Evolutionary conservation across 2,329 filamentous ascomycete species (phyloP).

Genomic region (Xylogone sp.): DNA sequence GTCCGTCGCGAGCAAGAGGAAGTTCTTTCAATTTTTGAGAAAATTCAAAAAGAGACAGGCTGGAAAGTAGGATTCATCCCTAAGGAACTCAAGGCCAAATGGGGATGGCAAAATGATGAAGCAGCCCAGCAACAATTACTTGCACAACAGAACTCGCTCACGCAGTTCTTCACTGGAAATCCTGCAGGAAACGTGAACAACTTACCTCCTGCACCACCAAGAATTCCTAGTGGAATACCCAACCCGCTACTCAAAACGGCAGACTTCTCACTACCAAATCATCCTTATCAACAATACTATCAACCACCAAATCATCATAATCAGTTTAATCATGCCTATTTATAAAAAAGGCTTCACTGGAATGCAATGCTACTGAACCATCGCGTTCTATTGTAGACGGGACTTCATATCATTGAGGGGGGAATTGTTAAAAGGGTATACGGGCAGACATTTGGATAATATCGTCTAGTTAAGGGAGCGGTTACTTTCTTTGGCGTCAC

Average conservation of each 20-base stretch:
- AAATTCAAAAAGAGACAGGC: constrained; percentile 71
- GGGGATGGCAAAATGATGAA: constrained; percentile 61
- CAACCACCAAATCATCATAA: constrained; percentile 58
- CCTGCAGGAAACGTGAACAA: constrained; percentile 13
- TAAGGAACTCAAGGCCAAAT: constrained; percentile 67
- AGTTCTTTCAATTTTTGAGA: constrained; percentile 71
- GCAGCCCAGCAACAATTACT: constrained; percentile 19
- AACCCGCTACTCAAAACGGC: constrained; percentile 70
- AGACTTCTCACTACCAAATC: constrained; percentile 73
- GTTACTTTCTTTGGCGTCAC: background rate
- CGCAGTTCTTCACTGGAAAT: constrained; percentile 22
- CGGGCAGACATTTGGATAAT: too few relatives aligned
- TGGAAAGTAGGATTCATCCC: constrained; percentile 74
- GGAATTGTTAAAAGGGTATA: too few relatives aligned
- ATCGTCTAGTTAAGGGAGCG: background rate
- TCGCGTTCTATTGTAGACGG: too few relatives aligned
- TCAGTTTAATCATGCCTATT: constrained; percentile 21
- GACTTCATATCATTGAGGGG: too few relatives aligned
- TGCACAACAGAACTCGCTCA: constrained; percentile 18
- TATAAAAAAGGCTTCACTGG: constrained; percentile 10
- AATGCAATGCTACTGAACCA: too few relatives aligned
- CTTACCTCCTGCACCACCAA: constrained; percentile 17
- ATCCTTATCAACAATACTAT: constrained; percentile 79
- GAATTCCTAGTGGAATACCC: constrained; percentile 43
- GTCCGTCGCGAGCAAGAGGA: constrained; percentile 73